These are phyloP conservation scores for Leccinum broughii DNA, from an alignment of 768 basidiomycete species.

Conservation along the genomic window DNA sequence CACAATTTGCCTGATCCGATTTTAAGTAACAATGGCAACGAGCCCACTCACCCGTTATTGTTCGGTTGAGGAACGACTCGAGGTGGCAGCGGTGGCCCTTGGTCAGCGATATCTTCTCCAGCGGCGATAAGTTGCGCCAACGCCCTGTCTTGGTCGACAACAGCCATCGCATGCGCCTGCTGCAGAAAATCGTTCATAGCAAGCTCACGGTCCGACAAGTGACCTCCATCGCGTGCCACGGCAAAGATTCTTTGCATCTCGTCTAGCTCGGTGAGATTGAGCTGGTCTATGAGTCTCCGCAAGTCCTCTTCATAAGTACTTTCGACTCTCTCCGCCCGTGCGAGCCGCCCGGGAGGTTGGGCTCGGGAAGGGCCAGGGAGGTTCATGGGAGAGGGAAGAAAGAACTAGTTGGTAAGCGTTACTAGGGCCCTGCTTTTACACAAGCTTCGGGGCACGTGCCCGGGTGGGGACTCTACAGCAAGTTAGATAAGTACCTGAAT, in stretches of 20 bases:
- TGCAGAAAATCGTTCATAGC: conserved; percentile 28
- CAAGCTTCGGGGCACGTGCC: conserved; percentile 6
- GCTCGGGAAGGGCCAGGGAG: conserved; percentile 28
- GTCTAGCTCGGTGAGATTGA: conserved; percentile 22
- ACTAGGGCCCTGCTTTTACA: conserved; percentile 2
- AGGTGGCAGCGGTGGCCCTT: not conserved
- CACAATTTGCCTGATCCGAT: conserved; percentile 1
- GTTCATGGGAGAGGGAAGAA: conserved; percentile 25
- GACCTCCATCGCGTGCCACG: conserved; percentile 3
- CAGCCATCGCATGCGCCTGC: conserved; percentile 21
- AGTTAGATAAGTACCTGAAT: not conserved
- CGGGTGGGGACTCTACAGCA: not conserved
- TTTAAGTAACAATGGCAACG: not conserved
- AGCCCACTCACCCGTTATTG: conserved; percentile 1
- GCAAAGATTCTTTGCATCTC: conserved; percentile 15
- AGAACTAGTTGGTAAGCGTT: conserved; percentile 3
- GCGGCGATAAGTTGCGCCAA: conserved; percentile 23
- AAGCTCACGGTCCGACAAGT: conserved; percentile 24
- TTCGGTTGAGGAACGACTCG: not conserved
- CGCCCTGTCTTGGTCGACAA: conserved; percentile 21
- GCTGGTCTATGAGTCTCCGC: conserved; percentile 18
- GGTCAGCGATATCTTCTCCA: conserved; percentile 5
- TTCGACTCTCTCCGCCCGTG: conserved; percentile 14
- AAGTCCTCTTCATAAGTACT: conserved; percentile 31
- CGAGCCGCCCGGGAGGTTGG: not conserved